phyloP scores from a whole-genome alignment of 2,329 filamentous ascomycete species.

The Hirsutella minnesotensis region DNA sequence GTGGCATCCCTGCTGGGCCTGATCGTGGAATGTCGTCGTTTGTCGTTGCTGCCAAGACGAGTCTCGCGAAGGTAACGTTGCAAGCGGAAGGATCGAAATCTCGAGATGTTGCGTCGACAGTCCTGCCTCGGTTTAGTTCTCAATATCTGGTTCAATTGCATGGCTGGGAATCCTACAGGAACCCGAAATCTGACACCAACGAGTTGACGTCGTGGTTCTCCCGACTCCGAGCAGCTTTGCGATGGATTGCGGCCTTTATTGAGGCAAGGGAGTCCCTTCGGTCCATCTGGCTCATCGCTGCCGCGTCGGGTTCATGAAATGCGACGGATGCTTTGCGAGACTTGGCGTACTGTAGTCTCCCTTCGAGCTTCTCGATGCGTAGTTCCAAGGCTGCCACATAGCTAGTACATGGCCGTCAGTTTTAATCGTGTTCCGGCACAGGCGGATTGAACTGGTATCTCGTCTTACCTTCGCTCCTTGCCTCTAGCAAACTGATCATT shows the following conservation, averaged over 20 bases:
- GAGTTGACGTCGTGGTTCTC: conserved; percentile 86
- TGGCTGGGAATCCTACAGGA: conserved; percentile 47
- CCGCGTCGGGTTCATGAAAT: conserved; percentile 46
- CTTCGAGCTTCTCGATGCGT: conserved; percentile 78
- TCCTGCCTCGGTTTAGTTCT: conserved; percentile 33
- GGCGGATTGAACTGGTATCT: no score
- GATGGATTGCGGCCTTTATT: conserved; percentile 51
- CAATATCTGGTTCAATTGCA: neutral
- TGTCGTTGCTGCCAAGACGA: conserved; percentile 73
- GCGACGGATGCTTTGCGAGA: conserved; percentile 60
- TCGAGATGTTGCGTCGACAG: conserved; percentile 86
- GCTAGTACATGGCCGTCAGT: conserved; percentile 25
- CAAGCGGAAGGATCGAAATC: conserved; percentile 84
- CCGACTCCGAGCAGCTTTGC: conserved; percentile 49
- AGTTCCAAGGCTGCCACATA: conserved; percentile 95
- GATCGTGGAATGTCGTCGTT: conserved; percentile 60
- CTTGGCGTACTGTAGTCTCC: conserved; percentile 57
- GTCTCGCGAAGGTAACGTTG: conserved; percentile 83
- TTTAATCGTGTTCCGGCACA: neutral
- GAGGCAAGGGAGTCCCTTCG: conserved; percentile 52
- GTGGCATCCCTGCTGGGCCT: conserved; percentile 52
- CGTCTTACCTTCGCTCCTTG: conserved; percentile 70
- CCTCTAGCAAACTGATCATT: conserved; percentile 94
- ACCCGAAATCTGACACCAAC: conserved; percentile 86
- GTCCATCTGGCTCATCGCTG: conserved; percentile 28